phyloP scores from a whole-genome alignment of 139 green algal species.

The Microglena sp. region DNA sequence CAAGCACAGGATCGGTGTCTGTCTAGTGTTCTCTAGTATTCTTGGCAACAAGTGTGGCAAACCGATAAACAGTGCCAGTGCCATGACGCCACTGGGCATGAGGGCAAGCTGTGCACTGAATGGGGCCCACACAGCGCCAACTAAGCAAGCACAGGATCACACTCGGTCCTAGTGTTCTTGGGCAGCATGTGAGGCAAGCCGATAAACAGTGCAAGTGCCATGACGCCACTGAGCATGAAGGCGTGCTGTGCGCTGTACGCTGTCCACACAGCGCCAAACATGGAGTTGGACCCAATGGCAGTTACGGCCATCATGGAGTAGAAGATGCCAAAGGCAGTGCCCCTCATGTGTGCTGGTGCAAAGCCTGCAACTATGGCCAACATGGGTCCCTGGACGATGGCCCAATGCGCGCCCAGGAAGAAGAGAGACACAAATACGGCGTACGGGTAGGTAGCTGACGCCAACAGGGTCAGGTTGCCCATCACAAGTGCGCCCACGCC shows the following conservation, averaged over 20 bases:
- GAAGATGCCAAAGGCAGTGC: constrained; percentile 56
- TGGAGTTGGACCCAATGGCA: constrained; percentile 32
- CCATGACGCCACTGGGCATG: no score
- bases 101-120: no score
- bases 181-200: constrained; percentile 27
- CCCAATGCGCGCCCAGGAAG: constrained; percentile 46
- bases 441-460: constrained; percentile 18
- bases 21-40: no score
- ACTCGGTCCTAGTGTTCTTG: no score
- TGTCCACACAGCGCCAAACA: constrained; percentile 45
- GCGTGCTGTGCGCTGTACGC: constrained; percentile 21
- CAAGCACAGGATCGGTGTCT: no score
- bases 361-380: constrained; percentile 39
- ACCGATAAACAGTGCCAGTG: no score
- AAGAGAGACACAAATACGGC: constrained; percentile 37
- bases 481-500: constrained; percentile 36
- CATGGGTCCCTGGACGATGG: constrained; percentile 33
- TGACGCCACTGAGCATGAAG: constrained; percentile 21
- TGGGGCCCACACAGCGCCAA: no score
- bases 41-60: no score
- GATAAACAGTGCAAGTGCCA: constrained; percentile 23
- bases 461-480: constrained; percentile 39
- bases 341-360: constrained; percentile 33
- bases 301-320: constrained; percentile 50
- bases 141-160: no score